Evolutionary conservation across 805 yeast species (phyloP).

Genomic region (Barnettozyma sucrosica): DNA sequence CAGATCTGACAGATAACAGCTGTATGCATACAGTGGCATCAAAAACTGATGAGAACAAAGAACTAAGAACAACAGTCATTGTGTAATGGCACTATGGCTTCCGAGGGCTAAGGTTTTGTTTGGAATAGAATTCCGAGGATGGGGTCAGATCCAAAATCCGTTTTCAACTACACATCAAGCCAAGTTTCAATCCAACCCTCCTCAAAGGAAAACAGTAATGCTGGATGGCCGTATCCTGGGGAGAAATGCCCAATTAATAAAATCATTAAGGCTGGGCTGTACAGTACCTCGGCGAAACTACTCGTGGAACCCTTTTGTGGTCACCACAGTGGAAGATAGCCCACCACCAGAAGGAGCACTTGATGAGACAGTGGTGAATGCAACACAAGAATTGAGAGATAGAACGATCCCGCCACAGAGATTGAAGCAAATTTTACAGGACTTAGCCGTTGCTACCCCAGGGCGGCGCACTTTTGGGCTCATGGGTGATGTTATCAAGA

Average conservation of each 20-base stretch:
- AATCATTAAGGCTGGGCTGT: background rate
- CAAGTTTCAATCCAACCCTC: background rate
- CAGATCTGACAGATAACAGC: conserved; percentile 1
- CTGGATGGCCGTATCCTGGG: background rate
- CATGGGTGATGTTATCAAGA: conserved; percentile 17
- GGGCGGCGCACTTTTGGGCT: conserved; percentile 5
- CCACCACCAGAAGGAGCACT: conserved; percentile 1
- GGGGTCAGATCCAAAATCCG: background rate
- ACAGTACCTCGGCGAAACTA: background rate
- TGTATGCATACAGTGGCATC: background rate
- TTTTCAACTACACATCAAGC: background rate
- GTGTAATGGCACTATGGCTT: background rate
- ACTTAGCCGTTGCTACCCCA: background rate
- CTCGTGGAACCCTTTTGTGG: conserved; percentile 12
- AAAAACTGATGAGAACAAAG: background rate
- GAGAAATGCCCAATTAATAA: background rate
- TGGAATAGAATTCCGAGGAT: background rate
- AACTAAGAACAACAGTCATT: background rate
- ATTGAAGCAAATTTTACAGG: conserved; percentile 3
- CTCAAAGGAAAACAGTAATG: background rate
- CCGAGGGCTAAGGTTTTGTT: background rate
- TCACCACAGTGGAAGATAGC: conserved; percentile 1
- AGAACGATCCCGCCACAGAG: background rate
- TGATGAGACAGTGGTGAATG: conserved; percentile 8
- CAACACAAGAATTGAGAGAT: conserved; percentile 11